Evolutionary conservation across 164 flowering plant species (phyloP), one percentile per base, ranked within the genome.

Genomic region (Akebia trifoliata): DNA sequence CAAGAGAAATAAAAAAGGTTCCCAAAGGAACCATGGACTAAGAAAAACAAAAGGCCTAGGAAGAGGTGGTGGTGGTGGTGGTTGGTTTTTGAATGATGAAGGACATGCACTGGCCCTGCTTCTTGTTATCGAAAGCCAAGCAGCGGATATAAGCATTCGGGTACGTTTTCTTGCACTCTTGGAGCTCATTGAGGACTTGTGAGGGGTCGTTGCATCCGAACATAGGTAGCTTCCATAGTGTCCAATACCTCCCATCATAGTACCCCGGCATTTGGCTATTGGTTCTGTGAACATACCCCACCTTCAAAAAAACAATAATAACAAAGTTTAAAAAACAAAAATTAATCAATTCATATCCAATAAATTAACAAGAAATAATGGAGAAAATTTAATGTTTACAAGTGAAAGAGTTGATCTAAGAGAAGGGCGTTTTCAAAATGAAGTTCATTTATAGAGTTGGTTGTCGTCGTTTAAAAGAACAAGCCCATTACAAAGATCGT

Each of bases 181-280:
- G 40, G 48, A 87, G 75, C 67, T 87, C 90, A 11, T 67, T 43
- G 24, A 87, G 77, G 17, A 87, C 85, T 50, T 76, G 86, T 2
- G 82, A 60, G 0, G 85, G 25, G 51, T 84, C 85, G 14, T 20
- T 74, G 79, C 86, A 84, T 0, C 95, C 90, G 62, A 84, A 84
- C 95, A 82, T 86, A 2, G 90, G 87, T 60, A 86, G 75, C 75
- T 82, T 82, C 90, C 88, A 84, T 54, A 84, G 52, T 7, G 90
- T 84, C 88, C 90, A 84, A 44, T 84, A 87, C 59, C 90, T 72
- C 31, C 90, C 90, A 31, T 87, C 95, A 60, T 87, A 87, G 81
- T 82, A 87, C 5, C 86, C 86, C 8, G 92, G 86, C 40, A 81
- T 81, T 43, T 66, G 39, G 69, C 82, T 81, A 39, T 87, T 75